phyloP scores from a whole-genome alignment of 129 eudicot species.

The Erigeron canadensis region DNA sequence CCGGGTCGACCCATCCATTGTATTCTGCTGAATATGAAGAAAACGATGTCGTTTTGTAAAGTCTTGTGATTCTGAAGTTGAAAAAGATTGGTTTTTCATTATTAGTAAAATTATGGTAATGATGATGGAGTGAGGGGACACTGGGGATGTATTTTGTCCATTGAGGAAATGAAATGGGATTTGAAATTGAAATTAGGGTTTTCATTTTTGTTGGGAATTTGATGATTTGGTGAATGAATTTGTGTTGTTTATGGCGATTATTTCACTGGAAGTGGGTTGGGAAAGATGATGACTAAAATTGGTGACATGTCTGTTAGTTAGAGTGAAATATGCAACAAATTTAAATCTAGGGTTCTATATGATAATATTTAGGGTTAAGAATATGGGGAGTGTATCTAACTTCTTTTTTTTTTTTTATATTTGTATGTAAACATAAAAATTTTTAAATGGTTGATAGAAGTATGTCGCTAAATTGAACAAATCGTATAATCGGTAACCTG shows the following conservation, averaged over 20 bases:
- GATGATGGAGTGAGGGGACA: conserved; percentile 34
- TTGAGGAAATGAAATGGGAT: conserved; percentile 25
- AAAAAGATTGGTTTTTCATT: conserved; percentile 21
- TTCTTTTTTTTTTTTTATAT: too few relatives aligned
- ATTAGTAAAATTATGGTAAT: too few relatives aligned
- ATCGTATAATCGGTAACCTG: too few relatives aligned
- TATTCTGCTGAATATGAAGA: conserved; percentile 44
- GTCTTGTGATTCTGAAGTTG: conserved; percentile 25
- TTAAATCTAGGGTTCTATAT: too few relatives aligned
- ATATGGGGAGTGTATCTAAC: too few relatives aligned
- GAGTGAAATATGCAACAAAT: too few relatives aligned
- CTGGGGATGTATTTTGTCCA: conserved; percentile 24
- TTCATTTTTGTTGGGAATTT: conserved; percentile 37
- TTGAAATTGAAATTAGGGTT: conserved; percentile 33
- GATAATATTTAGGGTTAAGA: too few relatives aligned
- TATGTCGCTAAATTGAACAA: too few relatives aligned
- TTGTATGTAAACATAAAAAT: too few relatives aligned
- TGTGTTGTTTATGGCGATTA: background rate
- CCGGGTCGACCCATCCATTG: conserved; percentile 76
- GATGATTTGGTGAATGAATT: conserved; percentile 3
- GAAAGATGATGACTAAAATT: too few relatives aligned
- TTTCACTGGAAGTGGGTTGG: background rate
- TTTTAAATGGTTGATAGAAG: too few relatives aligned
- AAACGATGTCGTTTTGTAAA: conserved; percentile 28
- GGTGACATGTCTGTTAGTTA: too few relatives aligned